These are phyloP conservation scores for Verticillium zaregamsianum DNA, from an alignment of 2,329 filamentous ascomycete genomes.

Conservation along the genomic window DNA sequence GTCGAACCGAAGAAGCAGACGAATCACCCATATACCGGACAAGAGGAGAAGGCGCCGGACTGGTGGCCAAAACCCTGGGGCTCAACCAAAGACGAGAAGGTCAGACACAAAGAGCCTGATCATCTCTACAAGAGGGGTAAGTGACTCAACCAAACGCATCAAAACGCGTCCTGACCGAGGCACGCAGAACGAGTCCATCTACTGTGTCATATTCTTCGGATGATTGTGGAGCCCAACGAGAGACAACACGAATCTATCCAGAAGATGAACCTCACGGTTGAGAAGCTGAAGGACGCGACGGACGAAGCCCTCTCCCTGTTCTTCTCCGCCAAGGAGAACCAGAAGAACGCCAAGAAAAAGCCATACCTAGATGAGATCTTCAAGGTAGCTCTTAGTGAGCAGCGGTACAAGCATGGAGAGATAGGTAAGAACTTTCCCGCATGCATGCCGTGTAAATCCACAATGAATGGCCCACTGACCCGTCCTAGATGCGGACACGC, in stretches of 20 bases:
- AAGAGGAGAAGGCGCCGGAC: slow-evolving; percentile 55
- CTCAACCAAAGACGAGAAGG: slow-evolving; percentile 44
- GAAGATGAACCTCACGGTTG: slow-evolving; percentile 48
- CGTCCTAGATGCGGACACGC: slow-evolving; percentile 39
- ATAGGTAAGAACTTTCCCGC: slow-evolving; percentile 41
- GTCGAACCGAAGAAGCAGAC: slow-evolving; percentile 76
- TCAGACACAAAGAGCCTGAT: slow-evolving; percentile 69
- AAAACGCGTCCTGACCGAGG: slow-evolving; percentile 7
- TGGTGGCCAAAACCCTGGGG: slow-evolving; percentile 64
- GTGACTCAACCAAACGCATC: slow-evolving; percentile 10
- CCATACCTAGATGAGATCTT: slow-evolving; percentile 57
- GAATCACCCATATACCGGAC: slow-evolving; percentile 67
- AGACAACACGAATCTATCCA: slow-evolving; percentile 48
- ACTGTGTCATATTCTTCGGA: slow-evolving; percentile 54
- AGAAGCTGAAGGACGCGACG: slow-evolving; percentile 54
- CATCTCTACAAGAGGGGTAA: slow-evolving; percentile 65
- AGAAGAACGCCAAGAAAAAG: slow-evolving; percentile 50
- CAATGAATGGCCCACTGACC: slow-evolving; percentile 8
- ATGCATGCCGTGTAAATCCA: background rate
- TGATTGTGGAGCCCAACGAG: slow-evolving; percentile 47
- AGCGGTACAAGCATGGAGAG: slow-evolving; percentile 50
- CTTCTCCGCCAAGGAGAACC: slow-evolving; percentile 51
- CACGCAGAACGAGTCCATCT: slow-evolving; percentile 53
- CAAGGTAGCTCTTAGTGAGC: slow-evolving; percentile 53
- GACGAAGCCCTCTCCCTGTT: slow-evolving; percentile 54